A percentile compares a stretch with the other conserved stretches of the same genome.
These are phyloP conservation scores for Macrolepiota albuminosa DNA, from an alignment of 768 basidiomycete species.

Conservation along the genomic window DNA sequence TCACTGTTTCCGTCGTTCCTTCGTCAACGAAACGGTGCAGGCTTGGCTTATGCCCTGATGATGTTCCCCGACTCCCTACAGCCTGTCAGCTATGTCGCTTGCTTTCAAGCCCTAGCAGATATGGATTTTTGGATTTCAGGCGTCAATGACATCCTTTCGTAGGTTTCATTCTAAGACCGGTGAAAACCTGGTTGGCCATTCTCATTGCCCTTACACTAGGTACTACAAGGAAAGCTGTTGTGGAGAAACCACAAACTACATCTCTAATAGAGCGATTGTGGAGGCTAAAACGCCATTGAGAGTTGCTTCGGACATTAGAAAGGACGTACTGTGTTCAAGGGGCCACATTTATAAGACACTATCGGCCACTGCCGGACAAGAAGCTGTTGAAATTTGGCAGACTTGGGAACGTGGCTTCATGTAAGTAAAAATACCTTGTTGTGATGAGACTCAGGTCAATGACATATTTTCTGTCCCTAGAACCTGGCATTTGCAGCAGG, in stretches of 20 bases:
- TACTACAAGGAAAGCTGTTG: constrained; percentile 17
- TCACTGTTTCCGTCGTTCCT: constrained; percentile 16
- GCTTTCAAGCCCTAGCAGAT: constrained; percentile 14
- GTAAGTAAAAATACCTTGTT: background rate
- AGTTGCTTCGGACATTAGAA: constrained; percentile 10
- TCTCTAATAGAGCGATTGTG: constrained; percentile 9
- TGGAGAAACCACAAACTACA: constrained; percentile 14
- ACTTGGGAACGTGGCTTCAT: constrained; percentile 9
- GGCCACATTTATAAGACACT: background rate
- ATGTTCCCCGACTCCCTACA: constrained; percentile 11
- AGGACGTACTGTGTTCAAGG: constrained; percentile 6
- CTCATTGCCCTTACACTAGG: background rate
- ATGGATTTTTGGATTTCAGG: constrained; percentile 13
- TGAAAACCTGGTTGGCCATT: too few species aligned
- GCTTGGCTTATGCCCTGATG: constrained; percentile 8
- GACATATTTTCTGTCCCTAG: background rate
- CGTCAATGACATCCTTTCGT: constrained; percentile 18
- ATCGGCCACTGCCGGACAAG: background rate
- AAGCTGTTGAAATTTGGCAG: constrained; percentile 2
- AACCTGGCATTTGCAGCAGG: background rate
- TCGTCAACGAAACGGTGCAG: constrained; percentile 13
- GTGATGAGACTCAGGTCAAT: background rate
- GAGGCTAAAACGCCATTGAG: constrained; percentile 1
- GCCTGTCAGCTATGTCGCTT: constrained; percentile 3
- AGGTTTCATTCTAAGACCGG: background rate